phyloP scores from a whole-genome alignment of 1,284 basidiomycete genomes.

The Ustilago tritici region DNA sequence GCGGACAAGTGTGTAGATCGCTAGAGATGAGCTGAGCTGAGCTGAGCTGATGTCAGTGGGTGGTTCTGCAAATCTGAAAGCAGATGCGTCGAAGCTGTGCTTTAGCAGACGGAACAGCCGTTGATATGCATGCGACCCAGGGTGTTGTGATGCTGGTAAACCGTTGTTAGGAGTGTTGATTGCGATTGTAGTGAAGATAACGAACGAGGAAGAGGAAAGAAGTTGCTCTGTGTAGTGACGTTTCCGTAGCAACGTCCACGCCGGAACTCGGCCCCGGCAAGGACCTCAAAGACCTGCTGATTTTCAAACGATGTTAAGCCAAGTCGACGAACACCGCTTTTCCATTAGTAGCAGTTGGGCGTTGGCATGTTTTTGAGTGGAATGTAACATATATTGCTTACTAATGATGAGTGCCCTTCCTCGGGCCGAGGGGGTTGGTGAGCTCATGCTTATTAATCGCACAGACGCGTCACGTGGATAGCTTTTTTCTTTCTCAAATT shows the following conservation, averaged over 20 bases:
- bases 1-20: no score
- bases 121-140: not conserved
- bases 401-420: no score
- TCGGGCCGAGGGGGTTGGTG: no score
- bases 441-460: no score
- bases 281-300: not conserved
- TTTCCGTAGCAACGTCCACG: no score
- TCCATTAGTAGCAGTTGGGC: no score
- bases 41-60: not conserved
- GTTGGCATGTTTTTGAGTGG: no score
- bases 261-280: not conserved
- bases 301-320: no score
- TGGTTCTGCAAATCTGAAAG: not conserved
- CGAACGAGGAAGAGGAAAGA: not conserved
- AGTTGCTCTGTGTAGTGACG: not conserved
- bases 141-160: not conserved
- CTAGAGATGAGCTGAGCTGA: not conserved
- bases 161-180: not conserved
- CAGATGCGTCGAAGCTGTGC: not conserved
- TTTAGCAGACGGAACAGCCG: not conserved
- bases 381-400: no score
- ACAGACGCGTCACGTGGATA: no score
- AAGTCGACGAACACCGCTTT: rapidly evolving
- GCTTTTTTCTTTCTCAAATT: no score
- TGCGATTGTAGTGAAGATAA: not conserved